Evolutionary conservation across 2,329 filamentous ascomycete genomes (phyloP), one percentile per base, ranked within the genome.

Genomic region (Talaromyces sp.): DNA sequence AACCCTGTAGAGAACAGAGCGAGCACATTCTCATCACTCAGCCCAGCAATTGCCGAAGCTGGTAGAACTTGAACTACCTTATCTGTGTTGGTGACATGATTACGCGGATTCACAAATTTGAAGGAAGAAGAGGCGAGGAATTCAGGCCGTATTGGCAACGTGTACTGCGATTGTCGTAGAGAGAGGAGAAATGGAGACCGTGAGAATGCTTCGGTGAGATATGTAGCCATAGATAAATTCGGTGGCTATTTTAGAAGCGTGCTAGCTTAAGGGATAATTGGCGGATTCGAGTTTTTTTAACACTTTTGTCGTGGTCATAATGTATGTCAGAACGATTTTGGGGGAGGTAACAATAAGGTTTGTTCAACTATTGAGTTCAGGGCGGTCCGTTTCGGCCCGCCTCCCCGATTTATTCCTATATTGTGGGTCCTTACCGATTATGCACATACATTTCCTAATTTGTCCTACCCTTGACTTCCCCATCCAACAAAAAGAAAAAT

Each of bases 1-100:
- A 64, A 63, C 19, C 63, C 63, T 19, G n/a, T 40, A 0, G 63
- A 62, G 22, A 64, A 64, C 15, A 60, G 56, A 1, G 61, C 51
- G 11, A 64, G 43, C 2, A 62, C 61, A 54, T 57, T 54, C 35
- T 60, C 48, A 31, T 64, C 63, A 40, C 53, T 63, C 19, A 61
- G 40, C 5, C 52, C 57, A 7, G 56, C 53, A 37, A 64, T 39
- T 2, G 33, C 40, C 2, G 62, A 57, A 9, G 37, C 60, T 21
- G 57, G 43, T 35, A 63, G 43, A 2, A 33, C 53, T 40, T 64
- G 61, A 10, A 56, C 59, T 39, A 63, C 54, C 28, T 56, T 53
- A 41, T 63, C 60, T 22, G 61, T 61, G 9, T 37, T 48, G 3
- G 53, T 17, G 7, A 53, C 39, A 57, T 64, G 61, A 11, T 62